These are phyloP conservation scores for Metschnikowia rubicola DNA, from an alignment of 805 yeast species.

Conservation along the genomic window DNA sequence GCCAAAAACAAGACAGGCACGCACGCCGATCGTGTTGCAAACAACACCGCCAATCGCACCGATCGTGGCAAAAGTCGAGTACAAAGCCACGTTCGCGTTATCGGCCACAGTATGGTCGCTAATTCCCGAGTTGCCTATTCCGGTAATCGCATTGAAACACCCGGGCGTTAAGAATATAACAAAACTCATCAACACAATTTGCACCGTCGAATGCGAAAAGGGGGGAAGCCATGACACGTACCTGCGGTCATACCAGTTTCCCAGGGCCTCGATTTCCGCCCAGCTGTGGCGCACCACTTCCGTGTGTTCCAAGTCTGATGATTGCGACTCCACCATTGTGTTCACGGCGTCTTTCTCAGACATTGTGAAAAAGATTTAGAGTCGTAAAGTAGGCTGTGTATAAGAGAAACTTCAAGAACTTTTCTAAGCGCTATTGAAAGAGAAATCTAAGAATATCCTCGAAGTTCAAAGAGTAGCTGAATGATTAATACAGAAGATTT, in stretches of 20 bases:
- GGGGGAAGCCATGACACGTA: slow-evolving; percentile 27
- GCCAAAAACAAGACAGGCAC: slow-evolving; percentile 45
- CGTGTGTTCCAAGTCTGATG: slow-evolving; percentile 5
- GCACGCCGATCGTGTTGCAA: slow-evolving; percentile 47
- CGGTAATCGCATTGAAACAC: slow-evolving; percentile 49
- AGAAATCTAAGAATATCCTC: not conserved
- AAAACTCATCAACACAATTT: slow-evolving; percentile 45
- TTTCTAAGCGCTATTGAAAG: too few relatives aligned
- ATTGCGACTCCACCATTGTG: slow-evolving; percentile 8
- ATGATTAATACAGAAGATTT: not conserved
- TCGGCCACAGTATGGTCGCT: slow-evolving; percentile 38
- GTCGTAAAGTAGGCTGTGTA: not conserved
- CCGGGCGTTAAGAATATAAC: slow-evolving; percentile 51
- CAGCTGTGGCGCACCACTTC: slow-evolving; percentile 15
- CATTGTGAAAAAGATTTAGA: not conserved
- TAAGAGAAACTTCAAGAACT: not conserved
- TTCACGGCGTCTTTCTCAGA: slow-evolving; percentile 8
- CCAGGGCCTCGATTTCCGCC: slow-evolving; percentile 31
- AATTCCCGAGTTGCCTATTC: slow-evolving; percentile 48
- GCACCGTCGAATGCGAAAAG: slow-evolving; percentile 39
- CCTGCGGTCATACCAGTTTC: slow-evolving; percentile 40
- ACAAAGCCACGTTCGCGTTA: slow-evolving; percentile 50
- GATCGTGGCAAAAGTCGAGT: slow-evolving; percentile 53
- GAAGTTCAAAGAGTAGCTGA: not conserved
- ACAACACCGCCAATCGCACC: slow-evolving; percentile 58